Evolutionary conservation across 176 grass and related monocot species (phyloP).

Genomic region (Lolium perenne): DNA sequence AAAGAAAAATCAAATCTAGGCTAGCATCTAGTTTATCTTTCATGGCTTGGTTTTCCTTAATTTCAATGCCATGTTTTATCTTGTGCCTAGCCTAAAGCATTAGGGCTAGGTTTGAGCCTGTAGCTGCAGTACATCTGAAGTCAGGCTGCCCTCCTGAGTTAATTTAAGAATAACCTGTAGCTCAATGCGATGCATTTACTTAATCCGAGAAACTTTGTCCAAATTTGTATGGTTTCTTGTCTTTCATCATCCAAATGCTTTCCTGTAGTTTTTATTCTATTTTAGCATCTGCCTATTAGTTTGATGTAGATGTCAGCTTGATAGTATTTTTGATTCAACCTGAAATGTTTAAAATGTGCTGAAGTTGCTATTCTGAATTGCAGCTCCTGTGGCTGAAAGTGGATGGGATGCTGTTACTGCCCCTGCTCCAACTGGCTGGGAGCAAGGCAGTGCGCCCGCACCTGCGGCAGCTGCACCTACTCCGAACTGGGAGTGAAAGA

Average conservation of each 20-base stretch:
- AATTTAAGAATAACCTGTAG: not conserved
- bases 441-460: conserved; percentile 36
- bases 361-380: not conserved
- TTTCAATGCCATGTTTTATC: not conserved
- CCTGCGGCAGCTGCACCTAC: conserved; percentile 15
- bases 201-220: not conserved
- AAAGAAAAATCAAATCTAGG: not conserved
- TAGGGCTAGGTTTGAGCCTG: not conserved
- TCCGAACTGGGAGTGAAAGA: conserved; percentile 52
- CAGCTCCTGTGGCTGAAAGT: conserved; percentile 55
- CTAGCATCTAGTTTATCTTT: not conserved
- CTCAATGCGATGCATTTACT: not conserved
- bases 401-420: conserved; percentile 56
- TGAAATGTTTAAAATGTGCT: not conserved
- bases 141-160: not conserved
- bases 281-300: not conserved
- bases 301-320: not conserved
- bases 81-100: not conserved
- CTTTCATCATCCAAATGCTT: not conserved
- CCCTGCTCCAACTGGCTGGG: conserved; percentile 57
- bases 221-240: not conserved
- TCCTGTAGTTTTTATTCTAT: not conserved
- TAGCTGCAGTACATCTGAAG: not conserved
- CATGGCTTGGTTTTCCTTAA: not conserved
- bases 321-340: not conserved